A percentile compares a stretch with the other conserved stretches of the same genome.
Evolutionary conservation across 345 rosid species (phyloP).

Genomic region (Eucalyptus pumila): DNA sequence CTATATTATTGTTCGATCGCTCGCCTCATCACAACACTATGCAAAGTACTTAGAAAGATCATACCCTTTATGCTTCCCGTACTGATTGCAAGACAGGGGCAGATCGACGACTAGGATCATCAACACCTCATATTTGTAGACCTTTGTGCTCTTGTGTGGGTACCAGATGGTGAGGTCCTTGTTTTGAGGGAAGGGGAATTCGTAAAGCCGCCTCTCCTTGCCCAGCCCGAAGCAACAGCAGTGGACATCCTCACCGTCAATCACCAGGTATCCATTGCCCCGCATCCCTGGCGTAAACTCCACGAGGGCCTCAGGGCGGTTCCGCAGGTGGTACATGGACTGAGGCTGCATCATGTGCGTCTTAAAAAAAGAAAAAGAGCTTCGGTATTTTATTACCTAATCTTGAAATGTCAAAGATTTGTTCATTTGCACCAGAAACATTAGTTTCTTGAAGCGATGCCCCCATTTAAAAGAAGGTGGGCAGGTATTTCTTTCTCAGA

Average conservation of each 20-base stretch:
- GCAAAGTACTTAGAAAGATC: too few relatives aligned
- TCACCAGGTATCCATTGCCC: slow-evolving; percentile 16
- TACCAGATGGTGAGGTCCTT: too few relatives aligned
- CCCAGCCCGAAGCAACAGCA: slow-evolving; percentile 8
- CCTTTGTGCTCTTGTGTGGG: too few relatives aligned
- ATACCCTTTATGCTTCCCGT: too few relatives aligned
- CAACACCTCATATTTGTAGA: too few relatives aligned
- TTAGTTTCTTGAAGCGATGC: background rate
- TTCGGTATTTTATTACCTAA: too few relatives aligned
- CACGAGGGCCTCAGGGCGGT: slow-evolving; percentile 1
- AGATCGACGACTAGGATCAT: too few relatives aligned
- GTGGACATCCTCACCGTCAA: slow-evolving; percentile 25
- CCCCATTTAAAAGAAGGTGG: background rate
- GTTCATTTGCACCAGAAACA: background rate
- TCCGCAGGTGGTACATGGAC: slow-evolving; percentile 4
- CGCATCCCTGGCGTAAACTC: slow-evolving; percentile 24
- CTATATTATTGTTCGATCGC: too few relatives aligned
- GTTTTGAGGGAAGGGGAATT: too few relatives aligned
- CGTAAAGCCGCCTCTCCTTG: background rate
- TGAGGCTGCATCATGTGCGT: slow-evolving; percentile 38
- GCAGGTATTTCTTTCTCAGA: background rate
- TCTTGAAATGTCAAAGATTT: background rate
- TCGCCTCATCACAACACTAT: too few relatives aligned
- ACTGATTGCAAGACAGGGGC: too few relatives aligned
- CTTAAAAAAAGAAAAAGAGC: background rate